phyloP scores from a whole-genome alignment of 139 green algal genomes.

The Penium margaritaceum region DNA sequence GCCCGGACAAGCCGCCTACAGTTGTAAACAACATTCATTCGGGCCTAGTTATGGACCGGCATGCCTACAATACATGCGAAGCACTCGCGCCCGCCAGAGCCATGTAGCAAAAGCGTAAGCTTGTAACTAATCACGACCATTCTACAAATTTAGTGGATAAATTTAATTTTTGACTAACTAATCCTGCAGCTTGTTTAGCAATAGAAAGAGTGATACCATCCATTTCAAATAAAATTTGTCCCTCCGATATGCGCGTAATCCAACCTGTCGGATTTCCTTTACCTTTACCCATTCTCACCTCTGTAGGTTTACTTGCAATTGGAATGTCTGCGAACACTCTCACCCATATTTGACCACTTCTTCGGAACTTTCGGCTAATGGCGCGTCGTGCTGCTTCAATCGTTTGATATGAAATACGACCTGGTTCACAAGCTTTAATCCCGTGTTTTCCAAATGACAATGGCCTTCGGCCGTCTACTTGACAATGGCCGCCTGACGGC shows the following conservation, averaged over 20 bases:
- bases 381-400: conserved; percentile 55
- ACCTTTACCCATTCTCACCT: conserved; percentile 62
- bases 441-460: conserved; percentile 45
- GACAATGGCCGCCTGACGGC: no score
- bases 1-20: no score
- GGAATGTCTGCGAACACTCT: conserved; percentile 57
- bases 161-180: conserved; percentile 11
- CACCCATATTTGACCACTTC: conserved; percentile 55
- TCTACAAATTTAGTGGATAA: conserved; percentile 10
- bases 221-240: conserved; percentile 62
- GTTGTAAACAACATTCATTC: no score
- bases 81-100: no score
- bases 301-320: conserved; percentile 55
- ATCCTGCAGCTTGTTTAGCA: conserved; percentile 47
- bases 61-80: no score
- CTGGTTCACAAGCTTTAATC: conserved; percentile 43
- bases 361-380: conserved; percentile 54
- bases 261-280: conserved; percentile 57
- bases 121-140: no score
- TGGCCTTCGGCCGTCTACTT: conserved; percentile 34
- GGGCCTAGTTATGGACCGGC: no score
- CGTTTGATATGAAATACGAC: conserved; percentile 34
- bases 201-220: conserved; percentile 49
- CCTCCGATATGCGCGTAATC: conserved; percentile 50
- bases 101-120: no score